Percentiles rank a stretch among this genome's conserved stretches.
These are phyloP conservation scores for Hysterium pulicare DNA, from an alignment of 2,329 filamentous ascomycete species.

Conservation along the genomic window DNA sequence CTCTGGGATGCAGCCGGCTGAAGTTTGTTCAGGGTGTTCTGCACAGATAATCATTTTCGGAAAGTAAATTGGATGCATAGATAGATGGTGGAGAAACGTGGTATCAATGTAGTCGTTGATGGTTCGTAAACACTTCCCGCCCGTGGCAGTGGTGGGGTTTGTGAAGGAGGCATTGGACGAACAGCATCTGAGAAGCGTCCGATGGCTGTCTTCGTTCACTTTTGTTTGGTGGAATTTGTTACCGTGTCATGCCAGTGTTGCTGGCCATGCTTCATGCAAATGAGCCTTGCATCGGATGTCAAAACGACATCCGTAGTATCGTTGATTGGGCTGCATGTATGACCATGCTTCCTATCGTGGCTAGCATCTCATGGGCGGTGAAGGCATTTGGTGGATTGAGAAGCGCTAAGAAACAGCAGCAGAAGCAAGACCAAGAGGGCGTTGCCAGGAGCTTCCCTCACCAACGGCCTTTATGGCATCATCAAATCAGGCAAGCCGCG, in stretches of 20 bases:
- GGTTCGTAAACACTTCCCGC: neutral
- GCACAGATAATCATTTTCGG: no score
- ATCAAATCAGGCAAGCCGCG: no score
- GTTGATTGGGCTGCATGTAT: conserved; percentile 3
- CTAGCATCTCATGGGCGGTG: conserved; percentile 12
- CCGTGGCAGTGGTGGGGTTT: neutral
- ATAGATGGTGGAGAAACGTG: no score
- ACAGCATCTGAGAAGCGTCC: neutral
- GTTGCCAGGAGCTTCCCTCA: neutral
- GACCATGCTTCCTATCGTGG: neutral
- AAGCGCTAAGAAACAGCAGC: conserved; percentile 9
- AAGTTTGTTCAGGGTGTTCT: no score
- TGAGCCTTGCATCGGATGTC: neutral
- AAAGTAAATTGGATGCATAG: no score
- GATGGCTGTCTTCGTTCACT: neutral
- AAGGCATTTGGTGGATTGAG: conserved; percentile 13
- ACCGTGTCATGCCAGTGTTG: neutral
- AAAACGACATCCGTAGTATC: neutral
- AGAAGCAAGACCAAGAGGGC: neutral
- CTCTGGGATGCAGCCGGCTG: no score
- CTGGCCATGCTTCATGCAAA: neutral
- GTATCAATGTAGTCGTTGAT: neutral
- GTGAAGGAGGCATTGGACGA: neutral
- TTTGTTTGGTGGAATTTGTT: neutral
- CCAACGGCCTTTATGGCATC: neutral